A percentile compares a stretch with the other conserved stretches of the same genome.
phyloP scores from a whole-genome alignment of 805 yeast genomes.

The Saturnispora halmiae region DNA sequence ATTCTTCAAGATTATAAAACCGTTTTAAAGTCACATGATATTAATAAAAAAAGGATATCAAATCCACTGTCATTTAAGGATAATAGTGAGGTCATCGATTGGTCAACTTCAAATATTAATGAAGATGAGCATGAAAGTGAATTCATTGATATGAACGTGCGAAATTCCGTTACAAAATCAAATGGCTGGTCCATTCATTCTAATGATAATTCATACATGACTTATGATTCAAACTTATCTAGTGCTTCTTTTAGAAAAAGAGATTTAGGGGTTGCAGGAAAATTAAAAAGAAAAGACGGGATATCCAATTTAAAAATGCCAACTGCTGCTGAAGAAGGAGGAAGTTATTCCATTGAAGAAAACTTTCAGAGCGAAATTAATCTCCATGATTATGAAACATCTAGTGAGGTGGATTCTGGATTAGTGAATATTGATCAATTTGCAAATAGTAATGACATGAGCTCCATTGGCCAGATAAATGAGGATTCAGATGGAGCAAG shows the following conservation, averaged over 20 bases:
- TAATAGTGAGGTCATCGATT: slow-evolving; percentile 15
- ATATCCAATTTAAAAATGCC: slow-evolving; percentile 37
- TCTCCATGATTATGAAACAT: not conserved
- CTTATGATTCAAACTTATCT: slow-evolving; percentile 53
- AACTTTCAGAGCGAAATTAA: not conserved
- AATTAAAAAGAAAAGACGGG: slow-evolving; percentile 42
- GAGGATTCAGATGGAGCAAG: too few relatives aligned
- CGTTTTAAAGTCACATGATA: not conserved
- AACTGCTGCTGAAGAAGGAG: not conserved
- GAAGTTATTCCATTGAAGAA: too few relatives aligned
- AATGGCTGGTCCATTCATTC: slow-evolving; percentile 9
- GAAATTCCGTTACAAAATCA: not conserved
- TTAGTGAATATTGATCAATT: too few relatives aligned
- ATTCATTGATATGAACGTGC: slow-evolving; percentile 11
- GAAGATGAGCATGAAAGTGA: slow-evolving; percentile 6
- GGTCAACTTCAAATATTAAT: slow-evolving; percentile 25
- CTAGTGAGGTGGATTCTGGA: not conserved
- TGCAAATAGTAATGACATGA: too few relatives aligned
- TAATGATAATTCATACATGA: slow-evolving; percentile 36
- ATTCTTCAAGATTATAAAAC: slow-evolving; percentile 25
- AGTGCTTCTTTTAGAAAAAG: slow-evolving; percentile 11
- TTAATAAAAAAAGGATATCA: slow-evolving; percentile 5
- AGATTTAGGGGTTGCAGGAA: slow-evolving; percentile 15
- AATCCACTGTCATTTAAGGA: slow-evolving; percentile 8
- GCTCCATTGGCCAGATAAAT: too few relatives aligned